These are phyloP conservation scores for Earliella scabrosa DNA, from an alignment of 1,284 basidiomycete genomes.

Conservation along the genomic window DNA sequence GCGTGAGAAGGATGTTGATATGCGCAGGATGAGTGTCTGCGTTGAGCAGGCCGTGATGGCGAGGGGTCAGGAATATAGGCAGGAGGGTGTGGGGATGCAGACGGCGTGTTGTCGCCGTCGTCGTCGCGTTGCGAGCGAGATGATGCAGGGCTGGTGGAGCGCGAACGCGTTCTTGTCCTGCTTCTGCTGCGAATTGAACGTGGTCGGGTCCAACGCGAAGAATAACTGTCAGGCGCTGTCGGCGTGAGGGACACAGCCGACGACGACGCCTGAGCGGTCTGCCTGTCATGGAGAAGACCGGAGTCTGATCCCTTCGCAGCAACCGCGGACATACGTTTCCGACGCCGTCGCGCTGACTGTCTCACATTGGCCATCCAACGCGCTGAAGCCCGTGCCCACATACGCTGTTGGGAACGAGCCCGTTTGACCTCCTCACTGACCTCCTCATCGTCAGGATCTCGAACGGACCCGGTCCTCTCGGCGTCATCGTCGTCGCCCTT, in stretches of 20 bases:
- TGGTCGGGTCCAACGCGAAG: constrained; percentile 4
- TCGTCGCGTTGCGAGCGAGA: not conserved
- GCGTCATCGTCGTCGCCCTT: constrained; percentile 22
- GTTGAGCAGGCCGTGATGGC: not conserved
- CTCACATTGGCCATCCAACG: constrained; percentile 67
- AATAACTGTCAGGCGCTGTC: not conserved
- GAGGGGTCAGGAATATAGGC: constrained; percentile 19
- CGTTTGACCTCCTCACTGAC: constrained; percentile 45
- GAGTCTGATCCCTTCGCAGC: constrained; percentile 21
- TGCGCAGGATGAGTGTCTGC: constrained; percentile 5
- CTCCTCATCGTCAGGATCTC: constrained; percentile 37
- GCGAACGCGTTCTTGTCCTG: constrained; percentile 5
- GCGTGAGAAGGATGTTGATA: constrained; percentile 3
- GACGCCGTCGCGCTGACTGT: constrained; percentile 57
- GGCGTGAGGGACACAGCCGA: constrained; percentile 25
- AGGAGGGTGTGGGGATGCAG: constrained; percentile 20
- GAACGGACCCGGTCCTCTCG: constrained; percentile 44
- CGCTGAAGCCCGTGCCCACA: constrained; percentile 64
- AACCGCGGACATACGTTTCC: constrained; percentile 29
- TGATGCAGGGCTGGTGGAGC: constrained; percentile 13
- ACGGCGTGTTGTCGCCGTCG: not conserved
- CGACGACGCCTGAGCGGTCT: constrained; percentile 10
- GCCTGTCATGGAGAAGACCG: constrained; percentile 12
- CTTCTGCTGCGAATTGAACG: constrained; percentile 9
- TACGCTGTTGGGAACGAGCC: constrained; percentile 52